Evolutionary conservation across 2,329 filamentous ascomycete species (phyloP), one percentile per base, ranked within the genome.

Genomic region (Trichoderma asperellum): DNA sequence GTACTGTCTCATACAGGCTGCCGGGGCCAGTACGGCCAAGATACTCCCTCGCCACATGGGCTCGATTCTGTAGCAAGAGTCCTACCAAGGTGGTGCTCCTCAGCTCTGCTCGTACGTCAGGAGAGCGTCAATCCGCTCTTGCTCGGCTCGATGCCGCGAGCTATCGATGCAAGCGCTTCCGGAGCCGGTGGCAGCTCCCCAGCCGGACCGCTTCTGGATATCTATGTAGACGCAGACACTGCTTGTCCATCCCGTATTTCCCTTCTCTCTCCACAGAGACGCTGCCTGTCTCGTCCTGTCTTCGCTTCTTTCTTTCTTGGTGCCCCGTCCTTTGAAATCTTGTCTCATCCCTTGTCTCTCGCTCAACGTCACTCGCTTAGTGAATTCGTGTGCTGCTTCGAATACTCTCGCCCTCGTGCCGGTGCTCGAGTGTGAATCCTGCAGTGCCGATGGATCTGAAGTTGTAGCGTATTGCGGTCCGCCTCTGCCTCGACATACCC

Each of bases 111-210:
- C 53, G 58, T 70, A 70, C 68, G 68, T 70, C 68, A 70, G 57
- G 57, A 52, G 53, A 68, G 58, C 68, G 68, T 70, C 68, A 70
- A 70, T n/a, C 55, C 63, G 40, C 47, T 58, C 63, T 52, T 43
- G 55, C 52, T 40, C 24, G 37, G 27, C 32, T 62, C 16, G 43
- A 52, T 32, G 43, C 55, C 27, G 32, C 18, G 43, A 27, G 35
- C 49, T 52, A 43, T 53, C 32, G 55, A 64, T 55, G 61, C 61
- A 69, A 65, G 68, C 68, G 68, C 68, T 69, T 65, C 56, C 68
- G 60, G 61, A 57, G 61, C 57, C 55, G 55, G 52, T 40, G 47
- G 21, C 62, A 49, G 56, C 32, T 56, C 47, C 61, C 61, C 68
- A 56, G 62, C 32, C 37, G 21, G 40, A 60, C 34, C 62, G 43